These are phyloP conservation scores for Pisolithus microcarpus DNA, from an alignment of 768 basidiomycete species.

Conservation along the genomic window DNA sequence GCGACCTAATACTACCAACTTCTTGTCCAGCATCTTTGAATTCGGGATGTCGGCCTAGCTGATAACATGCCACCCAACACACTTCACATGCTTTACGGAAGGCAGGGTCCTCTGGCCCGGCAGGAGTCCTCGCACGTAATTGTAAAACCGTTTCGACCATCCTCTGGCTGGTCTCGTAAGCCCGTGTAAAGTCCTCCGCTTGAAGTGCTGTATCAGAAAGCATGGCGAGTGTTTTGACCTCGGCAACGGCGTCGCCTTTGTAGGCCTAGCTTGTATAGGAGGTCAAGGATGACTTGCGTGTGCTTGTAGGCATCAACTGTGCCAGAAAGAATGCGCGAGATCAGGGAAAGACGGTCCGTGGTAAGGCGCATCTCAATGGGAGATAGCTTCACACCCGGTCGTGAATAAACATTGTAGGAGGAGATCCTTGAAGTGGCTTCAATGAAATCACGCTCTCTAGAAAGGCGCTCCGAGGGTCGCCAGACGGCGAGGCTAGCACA, in stretches of 20 bases:
- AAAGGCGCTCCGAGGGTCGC: conserved; percentile 50
- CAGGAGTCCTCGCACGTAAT: conserved; percentile 33
- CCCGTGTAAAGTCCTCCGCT: conserved; percentile 68
- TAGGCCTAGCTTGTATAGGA: conserved; percentile 85
- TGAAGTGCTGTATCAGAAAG: conserved; percentile 82
- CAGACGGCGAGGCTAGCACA: conserved; percentile 67
- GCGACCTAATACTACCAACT: conserved; percentile 65
- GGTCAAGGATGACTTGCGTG: conserved; percentile 84
- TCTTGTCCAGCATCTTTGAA: conserved; percentile 61
- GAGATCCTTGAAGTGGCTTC: conserved; percentile 93
- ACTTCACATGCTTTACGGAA: conserved; percentile 65
- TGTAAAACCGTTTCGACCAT: conserved; percentile 62
- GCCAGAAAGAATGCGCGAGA: conserved; percentile 78
- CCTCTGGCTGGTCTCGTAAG: conserved; percentile 60
- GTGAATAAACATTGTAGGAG: conserved; percentile 81
- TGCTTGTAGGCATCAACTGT: conserved; percentile 88
- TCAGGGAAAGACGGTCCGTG: conserved; percentile 80
- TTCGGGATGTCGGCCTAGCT: conserved; percentile 77
- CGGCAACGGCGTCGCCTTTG: conserved; percentile 60
- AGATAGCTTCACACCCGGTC: conserved; percentile 69
- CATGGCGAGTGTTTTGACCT: conserved; percentile 84
- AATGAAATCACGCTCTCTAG: conserved; percentile 82
- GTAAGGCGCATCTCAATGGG: conserved; percentile 92
- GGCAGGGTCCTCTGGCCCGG: conserved; percentile 30
- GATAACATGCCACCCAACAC: conserved; percentile 86